Percentiles rank a stretch among this genome's conserved stretches.
Evolutionary conservation across 176 grass and related monocot species (phyloP).

Genomic region (Aegilops bicornis): DNA sequence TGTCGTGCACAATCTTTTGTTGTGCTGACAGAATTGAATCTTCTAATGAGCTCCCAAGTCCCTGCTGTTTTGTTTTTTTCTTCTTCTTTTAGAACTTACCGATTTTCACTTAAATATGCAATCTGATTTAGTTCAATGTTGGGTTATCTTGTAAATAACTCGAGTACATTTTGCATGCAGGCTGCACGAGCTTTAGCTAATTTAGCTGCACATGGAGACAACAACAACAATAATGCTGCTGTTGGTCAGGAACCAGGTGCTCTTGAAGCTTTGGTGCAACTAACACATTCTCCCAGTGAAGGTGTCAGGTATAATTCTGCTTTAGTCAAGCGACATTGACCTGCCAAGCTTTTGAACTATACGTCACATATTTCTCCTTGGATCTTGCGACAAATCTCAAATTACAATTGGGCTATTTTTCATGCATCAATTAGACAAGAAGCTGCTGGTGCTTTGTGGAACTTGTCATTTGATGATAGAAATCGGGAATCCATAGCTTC

Average conservation of each 20-base stretch:
- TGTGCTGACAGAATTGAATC: not conserved
- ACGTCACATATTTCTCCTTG: not conserved
- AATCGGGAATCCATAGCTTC: conserved; percentile 95
- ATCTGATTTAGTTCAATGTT: not conserved
- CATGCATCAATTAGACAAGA: conserved; percentile 73
- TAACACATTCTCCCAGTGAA: conserved; percentile 90
- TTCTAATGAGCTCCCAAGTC: not conserved
- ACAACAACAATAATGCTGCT: conserved; percentile 87
- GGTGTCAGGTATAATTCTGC: conserved; percentile 75
- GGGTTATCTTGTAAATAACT: not conserved
- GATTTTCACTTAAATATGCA: not conserved
- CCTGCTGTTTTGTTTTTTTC: not conserved
- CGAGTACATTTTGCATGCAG: conserved; percentile 37
- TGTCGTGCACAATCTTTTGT: not conserved
- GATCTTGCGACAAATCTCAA: conserved; percentile 15
- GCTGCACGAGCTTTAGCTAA: conserved; percentile 96
- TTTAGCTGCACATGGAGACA: conserved; percentile 98
- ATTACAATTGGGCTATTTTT: conserved; percentile 9
- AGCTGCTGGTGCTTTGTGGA: conserved; percentile 99
- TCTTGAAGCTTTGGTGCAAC: conserved; percentile 87
- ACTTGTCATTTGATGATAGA: conserved; percentile 99
- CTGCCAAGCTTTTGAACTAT: conserved; percentile 13
- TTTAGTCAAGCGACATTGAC: not conserved
- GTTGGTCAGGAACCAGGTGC: conserved; percentile 94
- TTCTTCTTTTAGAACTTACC: not conserved